These are phyloP conservation scores for Suillus decipiens DNA, from an alignment of 768 basidiomycete species.

Conservation along the genomic window DNA sequence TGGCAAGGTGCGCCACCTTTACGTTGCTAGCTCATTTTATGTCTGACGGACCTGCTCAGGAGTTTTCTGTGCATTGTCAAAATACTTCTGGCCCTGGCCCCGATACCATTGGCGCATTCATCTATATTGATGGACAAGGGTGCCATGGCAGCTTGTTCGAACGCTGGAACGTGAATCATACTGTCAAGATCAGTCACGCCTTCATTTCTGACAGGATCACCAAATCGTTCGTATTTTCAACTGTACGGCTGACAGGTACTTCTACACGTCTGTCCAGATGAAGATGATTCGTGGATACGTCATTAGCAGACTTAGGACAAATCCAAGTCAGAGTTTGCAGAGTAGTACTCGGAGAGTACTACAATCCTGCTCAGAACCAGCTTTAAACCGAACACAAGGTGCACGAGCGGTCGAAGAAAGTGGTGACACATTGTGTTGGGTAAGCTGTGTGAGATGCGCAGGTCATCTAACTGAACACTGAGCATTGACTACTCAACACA, in stretches of 20 bases:
- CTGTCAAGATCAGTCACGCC: background rate
- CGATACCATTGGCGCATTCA: background rate
- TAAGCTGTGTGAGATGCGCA: constrained; percentile 26
- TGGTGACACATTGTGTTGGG: constrained; percentile 31
- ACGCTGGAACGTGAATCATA: background rate
- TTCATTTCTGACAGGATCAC: constrained; percentile 18
- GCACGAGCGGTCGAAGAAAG: constrained; percentile 35
- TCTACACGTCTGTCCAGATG: constrained; percentile 19
- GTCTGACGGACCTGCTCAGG: constrained; percentile 13
- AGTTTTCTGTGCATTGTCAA: constrained; percentile 26
- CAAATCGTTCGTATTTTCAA: constrained; percentile 28
- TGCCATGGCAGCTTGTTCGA: constrained; percentile 14
- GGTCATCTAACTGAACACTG: background rate
- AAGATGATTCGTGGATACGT: constrained; percentile 23
- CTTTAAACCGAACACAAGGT: constrained; percentile 20
- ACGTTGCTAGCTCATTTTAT: background rate
- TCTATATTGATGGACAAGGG: constrained; percentile 23
- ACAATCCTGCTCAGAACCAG: background rate
- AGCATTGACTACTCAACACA: background rate
- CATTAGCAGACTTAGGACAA: constrained; percentile 14
- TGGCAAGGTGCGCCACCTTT: constrained; percentile 22
- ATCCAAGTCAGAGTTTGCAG: constrained; percentile 3
- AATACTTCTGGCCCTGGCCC: background rate
- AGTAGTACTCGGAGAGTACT: background rate
- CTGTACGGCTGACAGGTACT: constrained; percentile 31